These are phyloP conservation scores for Fusarium newnesense DNA, from an alignment of 2,329 filamentous ascomycete species.

Conservation along the genomic window DNA sequence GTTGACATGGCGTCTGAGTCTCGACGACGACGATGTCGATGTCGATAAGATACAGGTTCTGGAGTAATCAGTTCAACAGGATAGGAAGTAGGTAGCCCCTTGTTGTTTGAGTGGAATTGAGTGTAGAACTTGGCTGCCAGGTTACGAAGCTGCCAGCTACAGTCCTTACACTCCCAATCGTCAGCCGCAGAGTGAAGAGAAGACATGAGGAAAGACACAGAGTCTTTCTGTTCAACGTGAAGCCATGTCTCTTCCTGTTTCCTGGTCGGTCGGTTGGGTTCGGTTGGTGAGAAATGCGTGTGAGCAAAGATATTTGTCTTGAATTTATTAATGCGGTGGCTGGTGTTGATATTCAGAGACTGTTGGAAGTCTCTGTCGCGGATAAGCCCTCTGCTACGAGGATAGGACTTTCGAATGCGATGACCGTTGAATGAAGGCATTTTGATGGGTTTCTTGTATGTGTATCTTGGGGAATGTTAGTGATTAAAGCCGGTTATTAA, in stretches of 20 bases:
- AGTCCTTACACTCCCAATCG: slow-evolving; percentile 13
- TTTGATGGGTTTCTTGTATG: neutral
- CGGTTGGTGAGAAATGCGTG: neutral
- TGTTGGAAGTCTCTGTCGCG: neutral
- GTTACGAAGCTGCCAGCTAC: slow-evolving; percentile 8
- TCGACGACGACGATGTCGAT: no score
- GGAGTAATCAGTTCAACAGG: neutral
- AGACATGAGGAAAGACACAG: neutral
- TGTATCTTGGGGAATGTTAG: no score
- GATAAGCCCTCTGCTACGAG: neutral
- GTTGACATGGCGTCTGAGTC: neutral
- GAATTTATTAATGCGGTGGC: neutral
- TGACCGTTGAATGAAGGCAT: neutral
- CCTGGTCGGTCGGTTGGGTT: neutral
- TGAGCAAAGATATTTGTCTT: neutral
- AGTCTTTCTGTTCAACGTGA: slow-evolving; percentile 4
- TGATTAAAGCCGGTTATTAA: neutral
- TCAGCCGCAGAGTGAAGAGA: slow-evolving; percentile 2
- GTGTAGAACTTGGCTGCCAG: neutral
- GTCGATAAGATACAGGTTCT: neutral
- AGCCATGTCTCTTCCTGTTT: neutral
- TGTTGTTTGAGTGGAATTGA: neutral
- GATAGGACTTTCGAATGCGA: neutral
- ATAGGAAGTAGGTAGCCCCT: neutral
- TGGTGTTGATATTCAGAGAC: neutral